These are phyloP conservation scores for Astragalus glycyphyllos DNA, from an alignment of 306 rosid species.

Conservation along the genomic window DNA sequence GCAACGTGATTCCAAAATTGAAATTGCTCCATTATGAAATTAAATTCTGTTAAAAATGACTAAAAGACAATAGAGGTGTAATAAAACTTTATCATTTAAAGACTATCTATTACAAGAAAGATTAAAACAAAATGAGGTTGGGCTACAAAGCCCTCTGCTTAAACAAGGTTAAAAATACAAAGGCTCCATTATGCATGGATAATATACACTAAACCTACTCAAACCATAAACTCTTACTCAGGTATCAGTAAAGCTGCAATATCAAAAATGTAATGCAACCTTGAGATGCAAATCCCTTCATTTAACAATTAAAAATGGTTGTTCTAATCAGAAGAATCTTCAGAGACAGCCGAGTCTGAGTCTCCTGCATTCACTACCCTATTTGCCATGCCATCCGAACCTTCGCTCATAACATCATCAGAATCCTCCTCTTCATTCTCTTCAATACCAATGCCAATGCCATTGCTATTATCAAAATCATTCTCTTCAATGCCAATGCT, in stretches of 20 bases:
- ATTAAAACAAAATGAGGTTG: conserved; percentile 35
- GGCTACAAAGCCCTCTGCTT: conserved; percentile 45
- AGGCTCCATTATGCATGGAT: conserved; percentile 54
- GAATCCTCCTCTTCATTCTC: conserved; percentile 75
- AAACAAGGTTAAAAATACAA: conserved; percentile 45
- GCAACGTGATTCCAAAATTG: no score
- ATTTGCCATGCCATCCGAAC: conserved; percentile 66
- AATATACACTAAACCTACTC: conserved; percentile 51
- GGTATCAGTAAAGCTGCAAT: conserved; percentile 54
- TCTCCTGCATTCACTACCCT: conserved; percentile 64
- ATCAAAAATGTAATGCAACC: conserved; percentile 59
- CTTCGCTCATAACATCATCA: conserved; percentile 73
- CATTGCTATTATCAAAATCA: background rate
- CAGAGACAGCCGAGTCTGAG: conserved; percentile 71
- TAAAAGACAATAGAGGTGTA: conserved; percentile 6
- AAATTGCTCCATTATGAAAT: background rate
- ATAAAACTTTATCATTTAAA: conserved; percentile 47
- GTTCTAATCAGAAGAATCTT: conserved; percentile 80
- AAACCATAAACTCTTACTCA: conserved; percentile 31
- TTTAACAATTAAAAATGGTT: conserved; percentile 37
- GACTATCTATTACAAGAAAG: conserved; percentile 46
- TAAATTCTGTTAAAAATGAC: conserved; percentile 9
- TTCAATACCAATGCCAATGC: conserved; percentile 39
- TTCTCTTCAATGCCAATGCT: conserved; percentile 39
- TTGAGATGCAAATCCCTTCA: conserved; percentile 38